Base-by-base conservation (phyloP, 2,329 filamentous ascomycete species). In the Penicillium oxalicum region DNA sequence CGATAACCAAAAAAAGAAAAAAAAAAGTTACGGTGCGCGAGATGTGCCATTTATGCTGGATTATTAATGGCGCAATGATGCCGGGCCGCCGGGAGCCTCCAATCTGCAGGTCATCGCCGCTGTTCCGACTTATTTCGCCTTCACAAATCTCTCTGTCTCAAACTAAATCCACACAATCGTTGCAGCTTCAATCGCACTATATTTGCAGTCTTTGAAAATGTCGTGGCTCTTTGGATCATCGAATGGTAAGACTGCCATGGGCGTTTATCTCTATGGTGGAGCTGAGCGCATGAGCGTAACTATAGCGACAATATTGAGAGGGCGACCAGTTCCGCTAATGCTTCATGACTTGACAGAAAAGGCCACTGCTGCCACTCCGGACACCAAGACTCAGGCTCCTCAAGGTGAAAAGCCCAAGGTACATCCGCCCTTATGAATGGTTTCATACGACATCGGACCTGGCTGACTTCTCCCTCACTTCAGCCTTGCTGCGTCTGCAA, bases 401-500 rank as follows among this genome's bases (percentile, higher is more conserved):
- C 56, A 66, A 25, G 48, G 60, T 35, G 65, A 68, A 35, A 71
- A 71, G 56, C 68, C 68, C 42, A 70, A 70, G 64, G 68, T 71
- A 56, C 40, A 60, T 43, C 9, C 29, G 13, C 28, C 41, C 12
- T 40, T n/a, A 36, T 25, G 28, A 40, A 24, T 38, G 32, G 27
- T 9, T 47, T 38, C 36, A 40, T 41, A 44, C 27, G 29, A 42
- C 9, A 28, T 8, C 25, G 11, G n/a, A 25, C 12, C 2, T 18
- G 32, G 50, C 34, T 40, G 28, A 54, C 29, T 33, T 18, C 47
- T 45, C 13, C 9, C 39, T 45, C 33, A 9, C 28, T 42, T 36
- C 46, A 96, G 89, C 91, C 91, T 38, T 97, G 93, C 80, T 97
- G 93, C 69, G 93, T 97, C 28, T 98, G 93, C 82, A 96, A 91